A percentile compares a stretch with the other conserved stretches of the same genome.
phyloP scores from a whole-genome alignment of 2,329 filamentous ascomycete species.

The Neonectria ditissima region DNA sequence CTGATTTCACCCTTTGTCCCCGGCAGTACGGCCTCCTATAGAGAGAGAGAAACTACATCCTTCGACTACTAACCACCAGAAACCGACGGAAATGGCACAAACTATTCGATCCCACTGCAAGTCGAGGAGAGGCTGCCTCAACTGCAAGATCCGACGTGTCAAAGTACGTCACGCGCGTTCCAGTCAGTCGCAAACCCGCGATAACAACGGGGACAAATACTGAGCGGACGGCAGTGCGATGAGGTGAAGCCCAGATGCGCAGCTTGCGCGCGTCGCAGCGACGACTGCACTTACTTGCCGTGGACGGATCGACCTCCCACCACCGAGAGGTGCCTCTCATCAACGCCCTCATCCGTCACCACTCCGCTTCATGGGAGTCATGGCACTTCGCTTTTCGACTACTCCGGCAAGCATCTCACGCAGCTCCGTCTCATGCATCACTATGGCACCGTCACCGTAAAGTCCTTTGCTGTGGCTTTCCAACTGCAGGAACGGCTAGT shows the following conservation, averaged over 20 bases:
- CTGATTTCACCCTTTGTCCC: too few relatives aligned
- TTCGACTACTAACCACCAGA: too few relatives aligned
- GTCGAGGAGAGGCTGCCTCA: slow-evolving; percentile 6
- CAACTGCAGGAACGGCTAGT: neutral
- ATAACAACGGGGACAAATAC: neutral
- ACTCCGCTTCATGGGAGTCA: too few relatives aligned
- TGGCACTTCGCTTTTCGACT: neutral
- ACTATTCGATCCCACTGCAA: slow-evolving; percentile 13
- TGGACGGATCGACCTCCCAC: neutral
- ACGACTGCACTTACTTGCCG: slow-evolving; percentile 6
- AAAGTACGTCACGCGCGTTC: slow-evolving; percentile 5
- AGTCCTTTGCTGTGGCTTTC: slow-evolving; percentile 12
- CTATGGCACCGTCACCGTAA: neutral
- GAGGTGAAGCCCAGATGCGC: slow-evolving; percentile 8
- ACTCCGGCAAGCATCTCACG: slow-evolving; percentile 9
- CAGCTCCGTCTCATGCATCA: slow-evolving; percentile 15
- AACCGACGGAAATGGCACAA: slow-evolving; percentile 8
- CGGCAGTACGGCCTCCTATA: too few relatives aligned
- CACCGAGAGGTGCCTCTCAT: too few relatives aligned
- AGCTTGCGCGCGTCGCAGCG: slow-evolving; percentile 3
- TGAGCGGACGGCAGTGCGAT: slow-evolving; percentile 8
- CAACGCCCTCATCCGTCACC: neutral
- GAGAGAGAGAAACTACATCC: too few relatives aligned
- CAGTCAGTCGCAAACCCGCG: too few relatives aligned
- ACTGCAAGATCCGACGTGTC: slow-evolving; percentile 13